These are phyloP conservation scores for Suillus weaverae DNA, from an alignment of 768 basidiomycete species.

Conservation along the genomic window DNA sequence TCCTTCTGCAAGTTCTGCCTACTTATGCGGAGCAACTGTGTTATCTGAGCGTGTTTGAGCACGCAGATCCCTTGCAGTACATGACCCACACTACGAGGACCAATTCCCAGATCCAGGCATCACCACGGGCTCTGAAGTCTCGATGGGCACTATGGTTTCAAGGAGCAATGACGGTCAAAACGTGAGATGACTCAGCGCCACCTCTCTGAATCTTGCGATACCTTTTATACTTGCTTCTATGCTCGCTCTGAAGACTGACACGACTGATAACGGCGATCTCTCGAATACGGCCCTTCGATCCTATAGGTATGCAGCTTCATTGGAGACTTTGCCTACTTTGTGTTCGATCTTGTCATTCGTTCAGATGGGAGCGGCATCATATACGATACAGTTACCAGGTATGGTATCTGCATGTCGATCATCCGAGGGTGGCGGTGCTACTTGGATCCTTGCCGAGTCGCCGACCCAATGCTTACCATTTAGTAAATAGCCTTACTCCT, in stretches of 20 bases:
- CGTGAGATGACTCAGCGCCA: background rate
- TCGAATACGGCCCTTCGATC: background rate
- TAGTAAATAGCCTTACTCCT: too few species aligned
- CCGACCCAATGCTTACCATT: too few species aligned
- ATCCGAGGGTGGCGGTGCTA: too few species aligned
- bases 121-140: slow-evolving; percentile 10
- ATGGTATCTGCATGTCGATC: too few species aligned
- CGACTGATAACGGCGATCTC: background rate
- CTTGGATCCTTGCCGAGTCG: too few species aligned
- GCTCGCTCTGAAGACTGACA: too few species aligned
- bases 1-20: slow-evolving; percentile 38
- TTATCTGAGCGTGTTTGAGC: slow-evolving; percentile 52
- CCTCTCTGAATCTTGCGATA: background rate
- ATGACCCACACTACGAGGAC: background rate
- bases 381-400: too few species aligned
- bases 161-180: background rate
- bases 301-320: too few species aligned
- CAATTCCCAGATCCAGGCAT: slow-evolving; percentile 9
- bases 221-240: too few species aligned
- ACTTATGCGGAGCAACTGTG: slow-evolving; percentile 36
- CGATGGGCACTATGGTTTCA: background rate
- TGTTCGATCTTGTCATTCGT: too few species aligned
- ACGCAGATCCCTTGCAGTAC: slow-evolving; percentile 12
- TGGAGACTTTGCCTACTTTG: too few species aligned
- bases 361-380: too few species aligned